Evolutionary conservation across 2,329 filamentous ascomycete species (phyloP), one percentile per base, ranked within the genome.

Genomic region (Chaetomium sp.): DNA sequence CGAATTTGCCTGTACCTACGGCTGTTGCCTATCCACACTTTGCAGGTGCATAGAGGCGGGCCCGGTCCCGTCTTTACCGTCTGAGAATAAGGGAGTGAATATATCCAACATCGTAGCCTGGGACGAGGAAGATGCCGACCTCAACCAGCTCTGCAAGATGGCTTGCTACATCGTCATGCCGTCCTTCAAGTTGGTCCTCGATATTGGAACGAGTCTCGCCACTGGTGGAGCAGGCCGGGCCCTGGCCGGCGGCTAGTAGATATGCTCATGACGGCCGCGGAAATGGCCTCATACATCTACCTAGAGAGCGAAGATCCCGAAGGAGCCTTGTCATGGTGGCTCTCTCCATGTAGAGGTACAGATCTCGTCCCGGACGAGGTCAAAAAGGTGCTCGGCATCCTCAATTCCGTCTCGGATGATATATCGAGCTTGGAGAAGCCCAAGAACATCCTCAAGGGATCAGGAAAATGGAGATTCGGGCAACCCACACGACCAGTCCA

Each of bases 311-410:
- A 55, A 13, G 31, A 38, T 10, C 53, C 31, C n/a, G n/a, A 4
- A 13, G 53, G 19, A 12, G 29, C 31, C n/a, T 38, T 55, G 9
- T 55, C 53, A 6, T 55, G 53, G 53, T 55, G 53, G 53, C 31
- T 55, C 19, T 23, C 19, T 8, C 53, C 53, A 8, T 55, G 53
- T 13, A 31, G 53, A 12, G 31, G 31, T 2, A 38, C 19, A n/a
- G 33, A 55, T n/a, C 29, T 38, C 4, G 53, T 35, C 3, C 53
- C 53, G n/a, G 53, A 55, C 5, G 53, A 38, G 31, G 21, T 55
- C 53, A 31, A 35, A 21, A 2, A 38, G n/a, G 53, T 55, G 19
- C 23, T 55, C 31, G 31, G 16, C 8, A 55, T 16, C 9, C 53
- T 55, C 53, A 55, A 25, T 9, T 23, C 19, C 19, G 8, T 35